Conservation (phyloP, 2,329 filamentous ascomycete genomes). For the Annulohypoxylon truncatum region DNA sequence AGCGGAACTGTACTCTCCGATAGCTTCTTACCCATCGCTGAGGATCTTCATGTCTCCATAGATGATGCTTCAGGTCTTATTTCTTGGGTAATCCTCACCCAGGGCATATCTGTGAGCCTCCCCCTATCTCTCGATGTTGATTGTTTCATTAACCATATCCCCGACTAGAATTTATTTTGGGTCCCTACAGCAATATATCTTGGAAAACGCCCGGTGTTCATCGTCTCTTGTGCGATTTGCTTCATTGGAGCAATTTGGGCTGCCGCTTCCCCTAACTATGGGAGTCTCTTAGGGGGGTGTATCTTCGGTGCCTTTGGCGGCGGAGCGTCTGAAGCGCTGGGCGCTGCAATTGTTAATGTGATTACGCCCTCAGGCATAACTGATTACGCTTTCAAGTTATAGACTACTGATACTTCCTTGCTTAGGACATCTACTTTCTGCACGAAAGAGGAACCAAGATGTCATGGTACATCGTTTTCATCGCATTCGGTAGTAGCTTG, state of each 20-base stretch:
- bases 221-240: constrained; percentile 15
- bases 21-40: constrained; percentile 17
- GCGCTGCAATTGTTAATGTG: constrained; percentile 26
- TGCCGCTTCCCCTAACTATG: constrained; percentile 10
- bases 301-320: constrained; percentile 20
- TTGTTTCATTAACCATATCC: not conserved
- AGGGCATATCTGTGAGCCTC: constrained; percentile 19
- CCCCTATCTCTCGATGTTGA: too few species aligned
- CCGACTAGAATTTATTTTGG: constrained; percentile 21
- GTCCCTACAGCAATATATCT: constrained; percentile 23
- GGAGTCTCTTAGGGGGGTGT: constrained; percentile 13
- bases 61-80: constrained; percentile 20
- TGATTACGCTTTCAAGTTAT: not conserved
- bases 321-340: constrained; percentile 23
- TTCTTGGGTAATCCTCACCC: constrained; percentile 21
- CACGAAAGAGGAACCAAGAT: constrained; percentile 27
- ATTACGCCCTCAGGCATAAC: not conserved
- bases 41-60: constrained; percentile 13
- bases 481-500: constrained; percentile 21
- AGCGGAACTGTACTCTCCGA: constrained; percentile 23
- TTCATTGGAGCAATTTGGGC: constrained; percentile 23
- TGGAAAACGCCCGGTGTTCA: constrained; percentile 22
- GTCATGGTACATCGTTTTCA: constrained; percentile 25
- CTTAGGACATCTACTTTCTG: constrained; percentile 24
- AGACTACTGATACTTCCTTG: not conserved